Conservation (phyloP, 176 grass and related monocot genomes). For the Carex kokanica region DNA sequence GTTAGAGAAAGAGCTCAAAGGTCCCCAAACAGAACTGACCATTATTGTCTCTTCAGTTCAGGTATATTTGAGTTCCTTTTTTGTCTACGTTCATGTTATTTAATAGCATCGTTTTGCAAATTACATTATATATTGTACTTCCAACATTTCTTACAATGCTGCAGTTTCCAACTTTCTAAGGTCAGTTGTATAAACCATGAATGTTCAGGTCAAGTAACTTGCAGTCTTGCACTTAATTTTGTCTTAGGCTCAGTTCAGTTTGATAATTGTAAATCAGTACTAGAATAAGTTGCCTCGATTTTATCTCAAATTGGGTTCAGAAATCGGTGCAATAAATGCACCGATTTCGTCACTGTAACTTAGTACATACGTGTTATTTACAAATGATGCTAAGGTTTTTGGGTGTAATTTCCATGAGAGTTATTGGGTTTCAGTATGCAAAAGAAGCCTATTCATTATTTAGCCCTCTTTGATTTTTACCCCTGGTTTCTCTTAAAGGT, state of each 20-base stretch:
- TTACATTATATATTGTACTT: not conserved
- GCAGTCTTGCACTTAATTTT: not conserved
- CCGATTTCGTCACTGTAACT: not conserved
- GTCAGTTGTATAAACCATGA: not conserved
- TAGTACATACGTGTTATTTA: not conserved
- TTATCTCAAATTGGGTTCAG: not conserved
- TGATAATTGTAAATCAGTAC: not conserved
- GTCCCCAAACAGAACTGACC: slow-evolving; percentile 73
- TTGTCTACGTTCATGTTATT: not conserved
- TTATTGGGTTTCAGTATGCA: not conserved
- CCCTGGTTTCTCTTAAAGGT: slow-evolving; percentile 40
- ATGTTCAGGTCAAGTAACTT: not conserved
- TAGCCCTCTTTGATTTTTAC: not conserved
- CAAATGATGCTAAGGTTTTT: not conserved
- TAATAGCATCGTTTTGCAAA: not conserved
- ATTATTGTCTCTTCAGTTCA: slow-evolving; percentile 91
- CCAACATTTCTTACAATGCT: not conserved
- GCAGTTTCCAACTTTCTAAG: not conserved
- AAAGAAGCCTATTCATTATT: not conserved
- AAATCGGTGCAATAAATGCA: not conserved
- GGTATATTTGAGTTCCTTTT: slow-evolving; percentile 41
- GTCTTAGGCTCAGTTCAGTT: not conserved
- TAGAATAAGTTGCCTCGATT: not conserved
- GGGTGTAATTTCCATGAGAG: not conserved
- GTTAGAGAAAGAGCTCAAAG: slow-evolving; percentile 75